Base-by-base conservation (phyloP, 2,329 filamentous ascomycete species). In the Fusarium sp. region DNA sequence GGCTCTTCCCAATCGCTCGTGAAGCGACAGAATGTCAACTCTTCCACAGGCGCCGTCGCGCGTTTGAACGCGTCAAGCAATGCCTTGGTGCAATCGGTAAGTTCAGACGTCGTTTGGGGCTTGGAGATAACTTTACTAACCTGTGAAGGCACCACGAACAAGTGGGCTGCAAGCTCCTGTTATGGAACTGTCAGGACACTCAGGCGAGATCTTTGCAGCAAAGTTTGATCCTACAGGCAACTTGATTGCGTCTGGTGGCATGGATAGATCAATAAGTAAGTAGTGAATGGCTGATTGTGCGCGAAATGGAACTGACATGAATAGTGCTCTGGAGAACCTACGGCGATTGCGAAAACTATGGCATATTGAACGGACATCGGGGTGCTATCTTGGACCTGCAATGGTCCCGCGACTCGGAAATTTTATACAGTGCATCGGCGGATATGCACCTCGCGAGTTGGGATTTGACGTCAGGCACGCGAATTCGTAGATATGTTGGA, bases 391-490 rank as follows among this genome's bases (percentile, higher is more conserved):
- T 98, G 27, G 96, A 98, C 80, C 84, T 99, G 47, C 94, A 97
- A 78, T 99, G 96, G 96, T 97, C 96, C 29, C 91, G 96, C 78
- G 96, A 99, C 83, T 97, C 94, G 22, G 90, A 92, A 76, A 91
- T 95, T 44, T 81, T 99, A 54, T 98, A 95, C 78, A 96, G 95
- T 10, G 95, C 95, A 46, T 97, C 95, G 34, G 95, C 96, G 72
- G 96, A 99, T 79, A 95, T 90, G 88, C 93, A 95, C 73, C 86
- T 98, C 30, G 95, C 95, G 42, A 97, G 93, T 79, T 99, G 95
- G 95, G 95, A 99, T 77, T 83, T 97, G 44, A 95, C 96, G 72
- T 95, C 93, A 0, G 95, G 95, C n/a, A 88, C 91, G 72, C 89
- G 96, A 77, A 97, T 98, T 87, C 91, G 96, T 70, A 89, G 93